Evolutionary conservation across 2,329 filamentous ascomycete genomes (phyloP).

Genomic region (Blumeria hordei): DNA sequence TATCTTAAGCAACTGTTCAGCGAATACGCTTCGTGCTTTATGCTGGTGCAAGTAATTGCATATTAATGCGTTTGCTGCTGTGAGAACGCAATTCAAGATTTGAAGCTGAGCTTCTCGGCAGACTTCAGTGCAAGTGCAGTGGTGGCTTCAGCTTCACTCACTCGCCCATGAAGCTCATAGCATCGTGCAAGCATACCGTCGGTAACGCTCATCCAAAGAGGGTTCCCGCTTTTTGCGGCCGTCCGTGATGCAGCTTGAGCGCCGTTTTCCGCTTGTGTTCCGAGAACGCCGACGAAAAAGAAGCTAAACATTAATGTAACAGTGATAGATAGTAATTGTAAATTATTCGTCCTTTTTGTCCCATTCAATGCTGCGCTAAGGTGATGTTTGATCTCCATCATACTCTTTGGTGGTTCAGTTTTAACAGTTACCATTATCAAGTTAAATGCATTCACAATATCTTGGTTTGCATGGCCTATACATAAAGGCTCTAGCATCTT

Average conservation of each 20-base stretch:
- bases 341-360: conserved; percentile 46
- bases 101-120: conserved; percentile 6
- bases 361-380: conserved; percentile 49
- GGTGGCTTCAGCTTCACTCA: conserved; percentile 22
- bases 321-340: conserved; percentile 58
- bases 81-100: not conserved
- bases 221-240: conserved; percentile 44
- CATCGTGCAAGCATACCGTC: conserved; percentile 57
- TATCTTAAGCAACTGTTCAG: too few species aligned
- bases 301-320: conserved; percentile 66
- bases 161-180: conserved; percentile 46
- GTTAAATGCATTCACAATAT: conserved; percentile 56
- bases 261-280: conserved; percentile 57
- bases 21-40: too few species aligned
- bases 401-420: conserved; percentile 35
- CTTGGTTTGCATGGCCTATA: conserved; percentile 41
- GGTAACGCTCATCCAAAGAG: conserved; percentile 58
- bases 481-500: conserved; percentile 44
- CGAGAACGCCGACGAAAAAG: conserved; percentile 34
- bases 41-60: too few species aligned
- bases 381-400: conserved; percentile 55
- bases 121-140: conserved; percentile 19
- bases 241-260: conserved; percentile 43
- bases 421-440: conserved; percentile 46
- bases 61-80: too few species aligned